Evolutionary conservation across 2,329 filamentous ascomycete genomes (phyloP).

Genomic region (Rhexocercosporidium sp.): DNA sequence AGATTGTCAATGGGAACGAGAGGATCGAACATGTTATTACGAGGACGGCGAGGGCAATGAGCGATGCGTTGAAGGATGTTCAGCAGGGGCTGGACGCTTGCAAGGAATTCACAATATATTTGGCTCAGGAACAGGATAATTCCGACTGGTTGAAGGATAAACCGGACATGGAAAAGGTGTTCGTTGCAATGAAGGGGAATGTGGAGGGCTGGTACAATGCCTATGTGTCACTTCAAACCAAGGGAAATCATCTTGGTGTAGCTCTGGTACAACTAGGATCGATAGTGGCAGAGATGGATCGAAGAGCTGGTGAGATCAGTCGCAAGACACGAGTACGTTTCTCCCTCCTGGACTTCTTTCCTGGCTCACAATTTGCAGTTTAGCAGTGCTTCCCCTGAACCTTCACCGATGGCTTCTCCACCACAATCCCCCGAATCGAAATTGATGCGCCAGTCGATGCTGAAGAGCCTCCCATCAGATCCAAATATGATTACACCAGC

Average conservation of each 20-base stretch:
- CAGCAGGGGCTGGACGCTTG: conserved; percentile 78
- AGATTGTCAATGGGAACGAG: conserved; percentile 86
- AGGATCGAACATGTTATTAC: conserved; percentile 88
- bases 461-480: conserved; percentile 37
- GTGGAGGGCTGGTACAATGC: conserved; percentile 88
- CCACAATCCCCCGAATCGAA: conserved; percentile 28
- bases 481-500: conserved; percentile 40
- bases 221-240: conserved; percentile 75
- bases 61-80: conserved; percentile 80
- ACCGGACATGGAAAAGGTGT: conserved; percentile 71
- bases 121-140: conserved; percentile 68
- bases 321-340: conserved; percentile 72
- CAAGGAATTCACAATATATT: conserved; percentile 76
- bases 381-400: conserved; percentile 21
- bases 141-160: conserved; percentile 66
- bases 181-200: conserved; percentile 89
- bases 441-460: conserved; percentile 38
- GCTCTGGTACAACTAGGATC: conserved; percentile 74
- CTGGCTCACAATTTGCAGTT: conserved; percentile 31
- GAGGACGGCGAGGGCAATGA: conserved; percentile 77
- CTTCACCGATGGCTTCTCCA: conserved; percentile 22
- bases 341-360: background rate
- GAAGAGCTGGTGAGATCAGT: conserved; percentile 82
- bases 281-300: conserved; percentile 85
- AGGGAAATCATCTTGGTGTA: conserved; percentile 71